Conservation (phyloP, 1,284 basidiomycete species). For the Trichosporon sp. region DNA sequence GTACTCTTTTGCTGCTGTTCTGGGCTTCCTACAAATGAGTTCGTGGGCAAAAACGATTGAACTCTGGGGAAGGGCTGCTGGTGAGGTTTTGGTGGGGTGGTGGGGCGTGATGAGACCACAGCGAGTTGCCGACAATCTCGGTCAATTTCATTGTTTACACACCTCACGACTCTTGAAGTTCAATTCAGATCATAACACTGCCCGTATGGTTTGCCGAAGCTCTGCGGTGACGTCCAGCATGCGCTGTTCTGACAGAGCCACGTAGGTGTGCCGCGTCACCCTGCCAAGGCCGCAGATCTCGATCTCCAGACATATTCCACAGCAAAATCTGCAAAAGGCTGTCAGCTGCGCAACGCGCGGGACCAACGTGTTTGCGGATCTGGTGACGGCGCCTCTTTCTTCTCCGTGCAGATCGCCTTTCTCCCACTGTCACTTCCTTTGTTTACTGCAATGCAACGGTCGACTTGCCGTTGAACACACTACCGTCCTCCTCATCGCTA, state of each 20-base stretch:
- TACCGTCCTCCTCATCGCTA: background rate
- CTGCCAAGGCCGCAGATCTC: background rate
- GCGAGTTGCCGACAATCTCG: background rate
- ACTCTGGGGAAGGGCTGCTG: background rate
- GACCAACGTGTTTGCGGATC: background rate
- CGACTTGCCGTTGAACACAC: too few relatives aligned
- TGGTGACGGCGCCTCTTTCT: background rate
- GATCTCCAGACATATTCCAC: background rate
- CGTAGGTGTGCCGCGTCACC: too few relatives aligned
- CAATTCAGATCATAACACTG: too few relatives aligned
- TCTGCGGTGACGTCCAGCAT: too few relatives aligned
- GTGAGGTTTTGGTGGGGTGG: background rate
- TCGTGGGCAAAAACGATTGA: too few relatives aligned
- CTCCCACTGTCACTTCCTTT: background rate
- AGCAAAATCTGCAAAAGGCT: background rate
- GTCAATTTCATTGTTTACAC: background rate
- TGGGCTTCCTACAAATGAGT: background rate
- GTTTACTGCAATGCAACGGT: background rate
- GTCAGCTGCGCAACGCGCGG: background rate
- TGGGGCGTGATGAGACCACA: too few relatives aligned
- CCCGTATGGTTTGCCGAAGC: too few relatives aligned
- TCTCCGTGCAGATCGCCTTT: background rate
- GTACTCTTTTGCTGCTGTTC: slow-evolving; percentile 6
- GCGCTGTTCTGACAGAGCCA: too few relatives aligned
- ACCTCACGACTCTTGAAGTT: too few relatives aligned